Base-by-base conservation (phyloP, 192 early-diverging fungal genomes). In the Backusella sp. region DNA sequence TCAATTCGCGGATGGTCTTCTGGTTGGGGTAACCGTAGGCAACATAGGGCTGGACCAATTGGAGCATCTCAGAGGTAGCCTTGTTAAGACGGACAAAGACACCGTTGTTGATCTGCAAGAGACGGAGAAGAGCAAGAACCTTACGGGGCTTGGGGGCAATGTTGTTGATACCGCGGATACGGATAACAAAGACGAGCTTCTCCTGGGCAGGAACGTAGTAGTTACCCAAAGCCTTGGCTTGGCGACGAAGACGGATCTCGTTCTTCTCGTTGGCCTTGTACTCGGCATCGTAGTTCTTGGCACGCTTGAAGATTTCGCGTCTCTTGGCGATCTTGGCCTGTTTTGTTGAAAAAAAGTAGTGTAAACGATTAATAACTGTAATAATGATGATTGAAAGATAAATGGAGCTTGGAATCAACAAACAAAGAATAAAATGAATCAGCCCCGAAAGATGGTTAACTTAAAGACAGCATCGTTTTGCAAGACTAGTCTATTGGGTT, bases 111-210 rank as follows among this genome's bases (percentile, higher is more conserved):
- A 99, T 99, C 91, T 97, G 95, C 87, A 94, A 92, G 83, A 99
- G 91, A 92, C 98, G 97, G 83, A 99, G 88, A 78, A 99, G 91
- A 90, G 98, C 96, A 77, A 99, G 91, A 73, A 98, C 95, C 94
- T 99, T 99, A 86, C 96, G 92, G 79, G 98, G 96, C 93, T 99
- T 99, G 85, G 98, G 98, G 56, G 97, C 89, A 77, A 99, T 92
- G 90, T 98, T 95, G 92, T 97, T 98, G 92, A 99, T 97, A 98
- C 96, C 97, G 93, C 98, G 98, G 87, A 98, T 95, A 88, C 98
- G 96, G 87, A 99, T 87, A 74, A 99, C 97, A 76, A 99, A 98
- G 76, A 94, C 95, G 68, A 99, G 93, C 91, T 98, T 97, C 86
- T 95, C 88, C 88, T 99, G 93, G 69, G 94, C 92, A 68, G 96